Percentiles rank a stretch among this genome's conserved stretches.
phyloP scores from a whole-genome alignment of 768 basidiomycete species.

The Cyclocybe aegerita region DNA sequence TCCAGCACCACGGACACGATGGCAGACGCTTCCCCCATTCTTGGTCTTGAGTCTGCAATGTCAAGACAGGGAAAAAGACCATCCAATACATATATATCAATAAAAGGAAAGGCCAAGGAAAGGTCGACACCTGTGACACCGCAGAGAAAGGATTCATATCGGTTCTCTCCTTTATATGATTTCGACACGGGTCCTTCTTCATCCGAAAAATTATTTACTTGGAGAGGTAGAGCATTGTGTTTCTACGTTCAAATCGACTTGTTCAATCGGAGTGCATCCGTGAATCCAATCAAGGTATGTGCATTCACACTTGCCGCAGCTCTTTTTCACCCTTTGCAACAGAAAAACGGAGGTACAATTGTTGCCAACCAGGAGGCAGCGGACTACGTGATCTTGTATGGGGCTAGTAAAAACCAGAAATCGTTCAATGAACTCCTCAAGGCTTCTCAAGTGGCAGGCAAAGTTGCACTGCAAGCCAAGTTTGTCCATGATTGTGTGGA shows the following conservation, averaged over 20 bases:
- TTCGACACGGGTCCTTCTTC: slow-evolving; percentile 2
- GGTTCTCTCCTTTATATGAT: no score
- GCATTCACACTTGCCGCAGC: background rate
- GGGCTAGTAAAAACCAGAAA: slow-evolving; percentile 37
- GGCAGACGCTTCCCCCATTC: no score
- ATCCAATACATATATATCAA: no score
- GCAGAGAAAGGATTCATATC: background rate
- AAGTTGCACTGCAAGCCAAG: slow-evolving; percentile 47
- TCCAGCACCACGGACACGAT: no score
- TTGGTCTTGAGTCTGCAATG: no score
- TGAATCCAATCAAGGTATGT: slow-evolving; percentile 61
- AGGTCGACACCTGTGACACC: no score
- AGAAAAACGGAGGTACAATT: slow-evolving; percentile 72
- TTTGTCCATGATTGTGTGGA: slow-evolving; percentile 56
- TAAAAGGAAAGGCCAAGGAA: no score
- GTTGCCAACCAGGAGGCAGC: slow-evolving; percentile 51
- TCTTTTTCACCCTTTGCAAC: slow-evolving; percentile 1
- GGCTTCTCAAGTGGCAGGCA: slow-evolving; percentile 33
- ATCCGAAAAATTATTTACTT: slow-evolving; percentile 41
- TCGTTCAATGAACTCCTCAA: slow-evolving; percentile 46
- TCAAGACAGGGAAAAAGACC: no score
- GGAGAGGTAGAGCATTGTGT: slow-evolving; percentile 40
- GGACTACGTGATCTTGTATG: slow-evolving; percentile 59
- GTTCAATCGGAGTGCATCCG: slow-evolving; percentile 47
- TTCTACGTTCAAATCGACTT: slow-evolving; percentile 76